phyloP scores from a whole-genome alignment of 2,329 filamentous ascomycete genomes.

The Fusarium odoratissimum region DNA sequence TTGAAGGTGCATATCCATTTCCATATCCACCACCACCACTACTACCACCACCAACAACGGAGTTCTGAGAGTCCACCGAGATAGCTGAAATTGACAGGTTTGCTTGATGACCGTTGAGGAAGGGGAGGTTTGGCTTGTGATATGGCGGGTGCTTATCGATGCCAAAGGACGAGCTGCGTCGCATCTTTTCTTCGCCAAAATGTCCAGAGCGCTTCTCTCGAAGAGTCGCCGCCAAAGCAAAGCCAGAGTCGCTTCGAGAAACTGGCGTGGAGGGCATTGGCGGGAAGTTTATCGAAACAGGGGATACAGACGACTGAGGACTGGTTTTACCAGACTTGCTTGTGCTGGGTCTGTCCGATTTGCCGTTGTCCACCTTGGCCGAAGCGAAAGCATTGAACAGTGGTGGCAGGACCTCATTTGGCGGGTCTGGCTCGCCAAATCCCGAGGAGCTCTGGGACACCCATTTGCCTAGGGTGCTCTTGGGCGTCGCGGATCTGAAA shows the following conservation, averaged over 20 bases:
- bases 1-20: slow-evolving; percentile 80
- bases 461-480: slow-evolving; percentile 83
- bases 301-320: slow-evolving; percentile 75
- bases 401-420: slow-evolving; percentile 65
- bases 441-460: slow-evolving; percentile 89
- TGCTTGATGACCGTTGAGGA: slow-evolving; percentile 73
- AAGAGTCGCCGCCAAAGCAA: slow-evolving; percentile 84
- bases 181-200: slow-evolving; percentile 81
- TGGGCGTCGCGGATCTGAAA: slow-evolving; percentile 77
- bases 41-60: slow-evolving; percentile 61
- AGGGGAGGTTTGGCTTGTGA: slow-evolving; percentile 78
- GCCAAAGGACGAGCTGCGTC: slow-evolving; percentile 93
- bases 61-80: slow-evolving; percentile 74
- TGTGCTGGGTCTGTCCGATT: slow-evolving; percentile 81
- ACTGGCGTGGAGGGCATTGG: slow-evolving; percentile 79
- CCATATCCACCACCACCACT: slow-evolving; percentile 45
- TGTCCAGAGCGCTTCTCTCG: slow-evolving; percentile 95
- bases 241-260: slow-evolving; percentile 93
- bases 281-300: slow-evolving; percentile 82
- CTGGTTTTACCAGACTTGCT: slow-evolving; percentile 72
- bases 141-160: slow-evolving; percentile 76
- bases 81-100: slow-evolving; percentile 70
- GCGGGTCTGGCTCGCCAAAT: slow-evolving; percentile 76
- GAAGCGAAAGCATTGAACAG: slow-evolving; percentile 94
- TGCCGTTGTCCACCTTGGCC: slow-evolving; percentile 73